Conservation (phyloP, 1,284 basidiomycete genomes). For the Dichomitus squalens region DNA sequence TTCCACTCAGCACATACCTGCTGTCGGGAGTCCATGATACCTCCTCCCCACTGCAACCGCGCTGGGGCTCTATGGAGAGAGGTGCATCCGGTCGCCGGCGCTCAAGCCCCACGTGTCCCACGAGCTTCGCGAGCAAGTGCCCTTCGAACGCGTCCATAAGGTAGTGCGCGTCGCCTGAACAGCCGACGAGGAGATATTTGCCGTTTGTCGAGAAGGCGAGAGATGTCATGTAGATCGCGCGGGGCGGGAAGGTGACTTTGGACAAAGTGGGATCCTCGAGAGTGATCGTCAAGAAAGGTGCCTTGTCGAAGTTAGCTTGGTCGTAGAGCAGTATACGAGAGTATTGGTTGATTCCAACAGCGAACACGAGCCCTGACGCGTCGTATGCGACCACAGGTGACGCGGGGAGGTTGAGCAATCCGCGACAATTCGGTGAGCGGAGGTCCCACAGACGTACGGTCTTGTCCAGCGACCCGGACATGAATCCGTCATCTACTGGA, state of each 20-base stretch:
- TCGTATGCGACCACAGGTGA: conserved; percentile 92
- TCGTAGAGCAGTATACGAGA: conserved; percentile 89
- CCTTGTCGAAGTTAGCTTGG: conserved; percentile 86
- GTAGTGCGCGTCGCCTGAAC: conserved; percentile 92
- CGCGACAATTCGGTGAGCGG: conserved; percentile 75
- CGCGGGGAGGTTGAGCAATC: conserved; percentile 69
- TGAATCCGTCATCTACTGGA: conserved; percentile 92
- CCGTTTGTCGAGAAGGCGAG: conserved; percentile 90
- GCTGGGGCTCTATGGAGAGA: conserved; percentile 66
- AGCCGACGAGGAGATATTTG: conserved; percentile 89
- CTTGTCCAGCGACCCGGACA: conserved; percentile 92
- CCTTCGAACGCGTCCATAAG: conserved; percentile 90
- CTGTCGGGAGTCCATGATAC: conserved; percentile 92
- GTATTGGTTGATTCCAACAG: conserved; percentile 88
- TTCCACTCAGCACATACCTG: conserved; percentile 83
- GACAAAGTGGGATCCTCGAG: conserved; percentile 81
- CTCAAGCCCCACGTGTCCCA: conserved; percentile 82
- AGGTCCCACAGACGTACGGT: conserved; percentile 98
- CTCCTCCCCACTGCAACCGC: conserved; percentile 87
- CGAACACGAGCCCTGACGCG: conserved; percentile 87
- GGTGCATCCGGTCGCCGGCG: conserved; percentile 57
- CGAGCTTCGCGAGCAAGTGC: conserved; percentile 78
- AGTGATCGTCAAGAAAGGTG: conserved; percentile 83
- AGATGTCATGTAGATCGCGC: conserved; percentile 91
- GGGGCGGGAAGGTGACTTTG: conserved; percentile 78